These are phyloP conservation scores for Trichothecium sympodiale DNA, from an alignment of 2,329 filamentous ascomycete genomes.

Conservation along the genomic window DNA sequence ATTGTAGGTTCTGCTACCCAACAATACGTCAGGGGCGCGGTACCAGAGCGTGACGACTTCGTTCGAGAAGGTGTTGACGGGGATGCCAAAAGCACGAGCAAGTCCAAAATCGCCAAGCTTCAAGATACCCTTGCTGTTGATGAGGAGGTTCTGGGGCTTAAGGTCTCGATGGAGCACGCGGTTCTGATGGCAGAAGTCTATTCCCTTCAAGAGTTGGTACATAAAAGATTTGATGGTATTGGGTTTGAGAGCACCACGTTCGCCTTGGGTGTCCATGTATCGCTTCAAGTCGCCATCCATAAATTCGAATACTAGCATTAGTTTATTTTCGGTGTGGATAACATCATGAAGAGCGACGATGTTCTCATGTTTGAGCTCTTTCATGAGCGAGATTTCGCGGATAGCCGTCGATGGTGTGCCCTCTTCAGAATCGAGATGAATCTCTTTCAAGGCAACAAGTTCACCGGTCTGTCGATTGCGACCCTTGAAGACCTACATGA, in stretches of 20 bases:
- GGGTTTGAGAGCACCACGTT: conserved; percentile 80
- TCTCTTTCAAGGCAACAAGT: conserved; percentile 94
- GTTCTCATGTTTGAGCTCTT: conserved; percentile 97
- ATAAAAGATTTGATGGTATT: conserved; percentile 97
- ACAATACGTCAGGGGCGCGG: conserved; percentile 85
- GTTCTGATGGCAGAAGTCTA: conserved; percentile 97
- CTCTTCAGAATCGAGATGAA: conserved; percentile 96
- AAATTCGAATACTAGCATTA: conserved; percentile 98
- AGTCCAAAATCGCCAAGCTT: conserved; percentile 94
- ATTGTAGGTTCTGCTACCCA: conserved; percentile 93
- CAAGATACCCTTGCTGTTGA: conserved; percentile 80
- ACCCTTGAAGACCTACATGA: conserved; percentile 82
- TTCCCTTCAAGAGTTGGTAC: conserved; percentile 91
- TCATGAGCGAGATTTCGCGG: conserved; percentile 97
- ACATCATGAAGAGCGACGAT: conserved; percentile 97
- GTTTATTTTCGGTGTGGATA: conserved; percentile 98
- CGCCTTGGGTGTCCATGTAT: conserved; percentile 92
- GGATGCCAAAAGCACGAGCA: conserved; percentile 89
- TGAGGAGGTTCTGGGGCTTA: conserved; percentile 93
- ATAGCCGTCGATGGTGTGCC: conserved; percentile 95
- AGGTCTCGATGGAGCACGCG: conserved; percentile 89
- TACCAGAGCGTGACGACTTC: conserved; percentile 98
- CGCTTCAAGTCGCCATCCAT: conserved; percentile 99
- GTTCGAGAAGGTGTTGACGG: conserved; percentile 96
- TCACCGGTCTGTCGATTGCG: conserved; percentile 95